A percentile compares a stretch with the other conserved stretches of the same genome.
phyloP scores from a whole-genome alignment of 352 stramenopile genomes.

The Globisporangium heterothallicum region DNA sequence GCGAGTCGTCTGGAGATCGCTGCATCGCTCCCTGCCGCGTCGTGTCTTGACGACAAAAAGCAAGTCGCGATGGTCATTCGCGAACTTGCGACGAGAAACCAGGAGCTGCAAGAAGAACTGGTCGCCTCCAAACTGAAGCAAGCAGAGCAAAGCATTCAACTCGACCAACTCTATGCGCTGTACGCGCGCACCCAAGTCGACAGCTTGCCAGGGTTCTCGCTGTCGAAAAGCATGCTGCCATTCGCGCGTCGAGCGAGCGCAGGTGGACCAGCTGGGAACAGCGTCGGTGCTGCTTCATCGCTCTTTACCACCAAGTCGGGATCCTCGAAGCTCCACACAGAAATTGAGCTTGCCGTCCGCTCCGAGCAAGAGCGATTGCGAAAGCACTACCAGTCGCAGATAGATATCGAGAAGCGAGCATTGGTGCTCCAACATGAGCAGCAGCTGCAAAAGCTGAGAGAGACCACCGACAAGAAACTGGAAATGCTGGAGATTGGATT shows the following conservation, averaged over 20 bases:
- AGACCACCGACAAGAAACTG: constrained; percentile 37
- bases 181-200: constrained; percentile 44
- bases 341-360: constrained; percentile 46
- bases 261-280: too few species aligned
- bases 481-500: constrained; percentile 46
- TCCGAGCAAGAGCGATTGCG: constrained; percentile 36
- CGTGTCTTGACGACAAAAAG: constrained; percentile 12
- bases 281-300: background rate
- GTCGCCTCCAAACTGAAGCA: constrained; percentile 44
- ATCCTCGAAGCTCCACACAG: constrained; percentile 25
- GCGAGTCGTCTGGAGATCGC: background rate
- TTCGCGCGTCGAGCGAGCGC: constrained; percentile 20
- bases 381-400: constrained; percentile 33
- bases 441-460: constrained; percentile 17
- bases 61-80: constrained; percentile 35
- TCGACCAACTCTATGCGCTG: constrained; percentile 56
- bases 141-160: constrained; percentile 54
- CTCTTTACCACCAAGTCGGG: background rate
- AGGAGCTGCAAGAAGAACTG: constrained; percentile 41
- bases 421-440: constrained; percentile 20
- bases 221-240: constrained; percentile 33
- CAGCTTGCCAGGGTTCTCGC: constrained; percentile 22
- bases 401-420: constrained; percentile 21
- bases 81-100: constrained; percentile 34
- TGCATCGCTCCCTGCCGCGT: too few species aligned